Base-by-base conservation (phyloP, 176 grass and related monocot species). In the Oryza australiensis region DNA sequence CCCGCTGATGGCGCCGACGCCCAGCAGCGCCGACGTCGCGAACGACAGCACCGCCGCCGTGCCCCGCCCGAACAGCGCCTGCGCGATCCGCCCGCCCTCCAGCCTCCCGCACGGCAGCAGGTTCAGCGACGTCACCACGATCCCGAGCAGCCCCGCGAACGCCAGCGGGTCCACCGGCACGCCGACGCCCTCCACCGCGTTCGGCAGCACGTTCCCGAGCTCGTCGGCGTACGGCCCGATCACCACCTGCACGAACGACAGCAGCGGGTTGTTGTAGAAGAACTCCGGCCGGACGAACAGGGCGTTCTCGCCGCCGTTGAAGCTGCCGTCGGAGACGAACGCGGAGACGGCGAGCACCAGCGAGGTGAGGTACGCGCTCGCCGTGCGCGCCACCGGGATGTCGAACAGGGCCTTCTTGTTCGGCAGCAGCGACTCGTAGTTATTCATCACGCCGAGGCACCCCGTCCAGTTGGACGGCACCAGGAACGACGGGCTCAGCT, bases 231-330 rank as follows among this genome's bases (percentile, higher is more conserved):
- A 98, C 12, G 95, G 95, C 1, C 95, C 95, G 70, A 98, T 90
- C 72, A 95, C 95, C 65, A 88, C 68, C 90, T 98, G 95, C 82
- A 98, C 82, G 73, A 98, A 95, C 60, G 95, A 98, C 14, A 98
- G 88, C 82, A 98, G 87, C 55, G 95, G 92, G 78, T 98, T 98
- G 88, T 95, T 98, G 81, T 98, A 98, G 90, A 98, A 98, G 80
- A 98, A 98, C 79, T 84, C 90, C 45, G 95, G 92, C 38, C 90
- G 84, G 78, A 98, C 79, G 87, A 93, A 98, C 95, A 98, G 67
- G 22, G 95, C 90, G 86, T 98, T 98, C 8, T 98, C 92, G 43
- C 92, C 95, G 73, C 92, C 95, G 82, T 94, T 94, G 77, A 98
- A 91, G 84, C 92, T 98, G 46, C 95, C 95, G 86, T 98, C 95